Base-by-base conservation (phyloP, 1,284 basidiomycete genomes). In the Cerioporus squamosus region DNA sequence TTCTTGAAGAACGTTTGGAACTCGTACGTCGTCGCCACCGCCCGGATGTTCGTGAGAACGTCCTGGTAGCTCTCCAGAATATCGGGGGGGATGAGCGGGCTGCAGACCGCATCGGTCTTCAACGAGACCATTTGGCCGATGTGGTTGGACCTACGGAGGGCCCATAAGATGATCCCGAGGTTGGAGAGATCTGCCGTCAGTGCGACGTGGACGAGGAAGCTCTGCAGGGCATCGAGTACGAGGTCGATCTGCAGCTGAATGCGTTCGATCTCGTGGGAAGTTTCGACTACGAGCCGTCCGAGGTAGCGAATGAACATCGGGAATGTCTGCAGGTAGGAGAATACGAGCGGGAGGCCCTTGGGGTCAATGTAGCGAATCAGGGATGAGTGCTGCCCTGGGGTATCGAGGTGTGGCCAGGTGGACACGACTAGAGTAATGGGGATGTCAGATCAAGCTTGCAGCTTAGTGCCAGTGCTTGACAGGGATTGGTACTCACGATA, bases 51-150 rank as follows among this genome's bases (percentile, higher is more conserved):
- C n/a, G n/a, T 23, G 2, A 55, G 48, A 7, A 45, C 54, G 42
- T 55, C 54, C 47, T 47, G 42, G 31, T 55, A 55, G 15, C 26
- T 42, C 29, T 50, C 47, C 6, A 50, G 40, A 33, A 56, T 45
- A 18, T 56, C 55, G 9, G 20, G 43, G 12, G 49, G 55, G 7
- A 56, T 33, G 43, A 56, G 49, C 6, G 55, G 55, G 15, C 43
- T 51, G 44, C 49, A 56, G 15, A 29, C 38, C 48, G 55, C 49
- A 43, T 56, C 55, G 9, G 49, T 56, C 49, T 56, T 56, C 31
- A 51, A 36, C 7, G 48, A 43, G 23, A 56, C 48, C 31, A 56
- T 20, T 9, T 56, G 46, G 12, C 42, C 50, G 22, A 57, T 44
- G 36, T 58, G 60, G 7, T 26, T 9, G 2, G 60, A 44, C 10